phyloP scores from a whole-genome alignment of 371 early-diverging fungal genomes.

The Syncephalastrum monosporum region DNA sequence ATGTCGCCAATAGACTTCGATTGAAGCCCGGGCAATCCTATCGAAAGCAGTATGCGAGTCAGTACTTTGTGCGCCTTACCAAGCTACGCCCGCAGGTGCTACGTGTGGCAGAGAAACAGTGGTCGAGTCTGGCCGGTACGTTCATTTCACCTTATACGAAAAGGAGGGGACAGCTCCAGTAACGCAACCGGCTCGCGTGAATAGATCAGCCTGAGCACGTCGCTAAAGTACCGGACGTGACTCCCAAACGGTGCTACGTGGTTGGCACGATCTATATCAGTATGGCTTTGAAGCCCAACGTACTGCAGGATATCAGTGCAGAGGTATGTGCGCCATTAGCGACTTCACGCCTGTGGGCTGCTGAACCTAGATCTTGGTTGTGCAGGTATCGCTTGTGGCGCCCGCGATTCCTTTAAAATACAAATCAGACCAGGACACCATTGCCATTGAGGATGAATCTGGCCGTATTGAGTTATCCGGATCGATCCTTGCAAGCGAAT shows the following conservation, averaged over 20 bases:
- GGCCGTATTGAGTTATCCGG: constrained; percentile 78
- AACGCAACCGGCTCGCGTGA: not conserved
- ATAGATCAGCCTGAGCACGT: constrained; percentile 49
- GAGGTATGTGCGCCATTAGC: constrained; percentile 52
- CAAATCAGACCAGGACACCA: constrained; percentile 55
- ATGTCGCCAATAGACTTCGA: too few relatives aligned
- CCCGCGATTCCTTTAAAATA: constrained; percentile 70
- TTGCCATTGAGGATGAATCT: constrained; percentile 90
- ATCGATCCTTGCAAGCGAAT: constrained; percentile 36
- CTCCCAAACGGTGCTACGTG: constrained; percentile 64
- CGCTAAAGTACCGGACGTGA: constrained; percentile 68
- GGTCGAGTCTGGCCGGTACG: constrained; percentile 46
- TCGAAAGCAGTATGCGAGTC: constrained; percentile 77
- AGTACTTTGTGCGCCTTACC: constrained; percentile 79
- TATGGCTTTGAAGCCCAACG: constrained; percentile 82
- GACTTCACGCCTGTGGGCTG: too few relatives aligned
- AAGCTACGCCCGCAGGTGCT: constrained; percentile 59
- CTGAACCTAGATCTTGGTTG: not conserved
- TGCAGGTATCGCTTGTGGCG: constrained; percentile 63
- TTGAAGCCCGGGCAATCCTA: too few relatives aligned
- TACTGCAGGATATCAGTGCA: constrained; percentile 77
- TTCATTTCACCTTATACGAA: not conserved
- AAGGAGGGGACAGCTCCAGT: too few relatives aligned
- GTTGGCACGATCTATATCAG: constrained; percentile 88
- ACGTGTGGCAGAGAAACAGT: constrained; percentile 48